Evolutionary conservation across 2,329 filamentous ascomycete genomes (phyloP), one percentile per base, ranked within the genome.

Genomic region (Verticillium nonalfalfae): DNA sequence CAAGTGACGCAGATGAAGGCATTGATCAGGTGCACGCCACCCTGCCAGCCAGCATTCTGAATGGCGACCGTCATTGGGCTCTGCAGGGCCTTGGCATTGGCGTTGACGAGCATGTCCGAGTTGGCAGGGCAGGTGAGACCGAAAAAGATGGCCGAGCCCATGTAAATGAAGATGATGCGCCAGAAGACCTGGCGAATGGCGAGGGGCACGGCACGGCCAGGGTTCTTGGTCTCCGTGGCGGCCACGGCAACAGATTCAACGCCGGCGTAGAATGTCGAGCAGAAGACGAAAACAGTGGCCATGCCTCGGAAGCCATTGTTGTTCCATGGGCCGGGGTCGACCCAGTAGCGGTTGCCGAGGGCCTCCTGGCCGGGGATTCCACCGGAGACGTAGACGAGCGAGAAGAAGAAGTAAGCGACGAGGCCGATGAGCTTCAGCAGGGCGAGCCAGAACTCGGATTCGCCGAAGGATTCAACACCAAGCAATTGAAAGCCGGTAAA

Each of bases 361-460:
- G 85, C 82, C 1, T 70, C 68, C n/a, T 79, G 75, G 7, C 88
- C 87, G 10, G 81, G 75, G 11, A 88, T 72, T n/a, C 89, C 88
- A 2, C 86, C 89, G 0, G 87, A 81, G 62, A 70, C 75, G 69
- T 61, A 79, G 73, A 91, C 77, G 62, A 91, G 89, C 58, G 88
- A 83, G 68, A 92, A 91, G 65, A 93, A 77, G 72, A 90, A 90
- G 72, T 89, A 91, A 1, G 88, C 88, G 1, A 89, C 76, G 1
- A 93, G 76, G 1, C 88, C 88, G 3, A 87, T 71, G 5, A 93
- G 81, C 70, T 93, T 93, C 70, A 92, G 75, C 15, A 89, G 80
- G 0, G 89, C 87, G 61, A 93, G 83, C 88, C 89, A 93, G 69
- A 93, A 92, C 70, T 94, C 90, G 10, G 89, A 85, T 70, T 93